Conservation (phyloP, 2,329 filamentous ascomycete species). For the Microcyclospora pomicola region DNA sequence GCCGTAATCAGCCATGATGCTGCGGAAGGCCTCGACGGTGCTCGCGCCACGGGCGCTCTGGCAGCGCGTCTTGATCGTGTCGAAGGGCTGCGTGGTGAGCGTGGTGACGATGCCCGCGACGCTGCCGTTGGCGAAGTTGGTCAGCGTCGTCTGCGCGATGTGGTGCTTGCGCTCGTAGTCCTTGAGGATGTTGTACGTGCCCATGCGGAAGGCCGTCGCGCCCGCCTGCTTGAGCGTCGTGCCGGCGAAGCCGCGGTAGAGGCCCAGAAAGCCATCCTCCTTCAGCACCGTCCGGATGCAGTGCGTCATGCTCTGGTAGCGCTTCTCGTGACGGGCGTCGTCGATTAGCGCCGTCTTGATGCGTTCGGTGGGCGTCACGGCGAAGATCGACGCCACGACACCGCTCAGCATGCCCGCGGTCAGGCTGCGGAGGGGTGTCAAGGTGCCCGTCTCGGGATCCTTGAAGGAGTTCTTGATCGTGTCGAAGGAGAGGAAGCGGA, state of each 20-base stretch:
- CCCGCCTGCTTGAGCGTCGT: slow-evolving; percentile 50
- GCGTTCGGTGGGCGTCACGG: slow-evolving; percentile 54
- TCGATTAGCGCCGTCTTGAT: slow-evolving; percentile 57
- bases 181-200: slow-evolving; percentile 49
- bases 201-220: slow-evolving; percentile 48
- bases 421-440: slow-evolving; percentile 45
- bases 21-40: slow-evolving; percentile 42
- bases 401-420: slow-evolving; percentile 51
- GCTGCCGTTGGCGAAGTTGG: slow-evolving; percentile 49
- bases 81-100: slow-evolving; percentile 46
- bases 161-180: slow-evolving; percentile 39
- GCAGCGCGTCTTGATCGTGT: slow-evolving; percentile 49
- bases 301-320: slow-evolving; percentile 39
- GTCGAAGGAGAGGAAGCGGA: slow-evolving; percentile 54
- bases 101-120: slow-evolving; percentile 48
- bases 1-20: slow-evolving; percentile 43
- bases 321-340: slow-evolving; percentile 38
- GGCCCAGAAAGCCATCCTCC: slow-evolving; percentile 39
- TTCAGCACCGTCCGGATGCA: slow-evolving; percentile 36
- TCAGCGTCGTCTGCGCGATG: slow-evolving; percentile 36
- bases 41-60: slow-evolving; percentile 46
- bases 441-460: slow-evolving; percentile 39
- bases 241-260: slow-evolving; percentile 46
- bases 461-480: slow-evolving; percentile 47
- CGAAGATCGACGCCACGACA: slow-evolving; percentile 46